Evolutionary conservation across 306 rosid genomes (phyloP), one percentile per base, ranked within the genome.

Genomic region (Cicer pinnatifidum): DNA sequence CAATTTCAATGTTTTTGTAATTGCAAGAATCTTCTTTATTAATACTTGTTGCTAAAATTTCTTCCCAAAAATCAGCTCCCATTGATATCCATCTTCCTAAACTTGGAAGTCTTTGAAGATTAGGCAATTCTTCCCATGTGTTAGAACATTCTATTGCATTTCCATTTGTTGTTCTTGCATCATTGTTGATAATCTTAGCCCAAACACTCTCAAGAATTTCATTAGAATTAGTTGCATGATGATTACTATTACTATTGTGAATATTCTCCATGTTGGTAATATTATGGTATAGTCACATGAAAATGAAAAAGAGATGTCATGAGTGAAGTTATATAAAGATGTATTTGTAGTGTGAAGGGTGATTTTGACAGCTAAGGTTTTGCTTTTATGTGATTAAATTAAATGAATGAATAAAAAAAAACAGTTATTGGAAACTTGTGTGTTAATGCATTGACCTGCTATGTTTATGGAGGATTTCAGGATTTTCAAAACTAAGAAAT

Each of bases 61-160:
- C 80, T 79, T 93, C 96, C 98, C 98, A 91, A n/a, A 84, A 87
- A 12, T 93, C 97, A 13, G 90, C 85, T 75, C 98, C 98, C 94
- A 93, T 93, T 45, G 98, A 93, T 44, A 86, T 80, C 96, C 97
- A 91, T 83, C 97, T 86, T 45, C 98, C 97, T 52, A 93, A 83
- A 75, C 97, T 93, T 11, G 98, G 98, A 62, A 93, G 83, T 71
- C 96, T 86, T 51, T 83, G 77, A 28, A 93, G 89, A 71, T 82
- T 74, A 71, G 91, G 92, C 13, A 93, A 23, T 56, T 85, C 96
- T 61, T 81, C 88, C 97, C 97, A 91, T 4, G 86, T 77, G 0
- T 78, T 79, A 0, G 82, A 68, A 52, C 56, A 7, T 47, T 75
- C 82, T 66, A 62, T 40, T 62, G 54, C 67, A 37, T 73, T 71